Base-by-base conservation (phyloP, 2,329 filamentous ascomycete genomes). In the Pyrenochaeta sp. region DNA sequence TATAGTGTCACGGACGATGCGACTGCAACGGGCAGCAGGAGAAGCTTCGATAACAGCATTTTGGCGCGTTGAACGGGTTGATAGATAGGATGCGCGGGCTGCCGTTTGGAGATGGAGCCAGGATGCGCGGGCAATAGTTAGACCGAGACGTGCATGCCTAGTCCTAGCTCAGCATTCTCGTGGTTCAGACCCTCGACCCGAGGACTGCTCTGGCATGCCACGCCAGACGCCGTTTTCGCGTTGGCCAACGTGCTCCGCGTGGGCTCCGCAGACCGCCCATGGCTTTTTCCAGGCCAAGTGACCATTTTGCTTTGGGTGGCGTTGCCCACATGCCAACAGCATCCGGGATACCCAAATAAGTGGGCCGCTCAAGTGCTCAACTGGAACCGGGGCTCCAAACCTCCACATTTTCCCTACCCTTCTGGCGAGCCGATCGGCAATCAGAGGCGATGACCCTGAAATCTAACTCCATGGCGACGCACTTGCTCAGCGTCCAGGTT, bases 1-100 rank as follows among this genome's bases (percentile, higher is more conserved):
- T 69, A 71, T 30, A 71, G 53, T 8, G 68, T 70, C 13, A 71
- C 59, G 11, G 66, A 61, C n/a, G 67, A 69, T 23, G 73, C 65
- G 56, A 69, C 48, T 39, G 74, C 67, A 40, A 71, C 38, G 13
- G 72, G 59, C 35, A 71, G 65, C 46, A 75, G 47, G 15, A 72
- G 42, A 15, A 71, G 60, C 27, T 58, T 59, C 38, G 63, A 48
- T 44, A 71, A 52, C 28, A 70, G 60, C 73, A 75, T 76, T 7
- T 44, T 67, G 56, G 47, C 35, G 37, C 26, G 42, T 9, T 40
- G 40, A 21, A 35, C n/a, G 20, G 27, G 21, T 23, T 41, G 35
- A 14, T 36, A 14, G 24, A 19, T n/a, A 28, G 31, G 44, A 51
- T 18, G 23, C 40, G 29, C 31, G 28, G 32, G 11, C 14, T 40